Conservation (phyloP, 495 filamentous ascomycete genomes). For the Penicillium cinerascens region DNA sequence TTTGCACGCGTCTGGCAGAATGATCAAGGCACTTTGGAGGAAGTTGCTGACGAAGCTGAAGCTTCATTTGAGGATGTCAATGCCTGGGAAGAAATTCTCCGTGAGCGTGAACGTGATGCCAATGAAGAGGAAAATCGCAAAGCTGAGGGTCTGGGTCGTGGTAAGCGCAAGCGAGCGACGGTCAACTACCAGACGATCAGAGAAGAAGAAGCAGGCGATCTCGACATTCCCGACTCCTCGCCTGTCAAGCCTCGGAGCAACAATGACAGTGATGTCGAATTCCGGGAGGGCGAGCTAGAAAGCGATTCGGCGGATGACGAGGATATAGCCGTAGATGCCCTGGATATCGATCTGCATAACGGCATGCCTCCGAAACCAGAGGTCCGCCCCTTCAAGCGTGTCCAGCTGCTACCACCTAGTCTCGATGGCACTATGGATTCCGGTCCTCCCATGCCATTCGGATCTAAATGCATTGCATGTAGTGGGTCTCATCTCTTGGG, state of each 20-base stretch:
- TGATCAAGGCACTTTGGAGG: constrained; percentile 62
- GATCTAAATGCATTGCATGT: constrained; percentile 54
- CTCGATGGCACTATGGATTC: constrained; percentile 42
- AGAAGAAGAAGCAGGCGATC: constrained; percentile 11
- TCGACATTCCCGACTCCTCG: constrained; percentile 13
- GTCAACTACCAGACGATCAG: constrained; percentile 36
- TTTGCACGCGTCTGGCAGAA: constrained; percentile 93
- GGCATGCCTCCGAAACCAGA: background rate
- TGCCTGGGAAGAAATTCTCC: constrained; percentile 86
- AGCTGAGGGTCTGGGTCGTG: constrained; percentile 73
- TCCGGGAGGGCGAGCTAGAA: constrained; percentile 17
- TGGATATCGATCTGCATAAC: constrained; percentile 7
- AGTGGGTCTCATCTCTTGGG: constrained; percentile 49
- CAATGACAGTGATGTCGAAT: constrained; percentile 37
- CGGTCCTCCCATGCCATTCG: background rate
- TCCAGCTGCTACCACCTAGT: constrained; percentile 30
- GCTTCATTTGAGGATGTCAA: constrained; percentile 46
- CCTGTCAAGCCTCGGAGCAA: constrained; percentile 26
- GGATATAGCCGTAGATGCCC: constrained; percentile 3
- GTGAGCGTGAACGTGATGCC: constrained; percentile 74
- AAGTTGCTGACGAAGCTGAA: constrained; percentile 48
- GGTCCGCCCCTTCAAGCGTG: constrained; percentile 39
- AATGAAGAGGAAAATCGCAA: constrained; percentile 59
- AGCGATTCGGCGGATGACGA: constrained; percentile 26
- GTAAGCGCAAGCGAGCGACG: constrained; percentile 59